Conservation (phyloP, 2,329 filamentous ascomycete genomes). For the Cryphonectria japonica region DNA sequence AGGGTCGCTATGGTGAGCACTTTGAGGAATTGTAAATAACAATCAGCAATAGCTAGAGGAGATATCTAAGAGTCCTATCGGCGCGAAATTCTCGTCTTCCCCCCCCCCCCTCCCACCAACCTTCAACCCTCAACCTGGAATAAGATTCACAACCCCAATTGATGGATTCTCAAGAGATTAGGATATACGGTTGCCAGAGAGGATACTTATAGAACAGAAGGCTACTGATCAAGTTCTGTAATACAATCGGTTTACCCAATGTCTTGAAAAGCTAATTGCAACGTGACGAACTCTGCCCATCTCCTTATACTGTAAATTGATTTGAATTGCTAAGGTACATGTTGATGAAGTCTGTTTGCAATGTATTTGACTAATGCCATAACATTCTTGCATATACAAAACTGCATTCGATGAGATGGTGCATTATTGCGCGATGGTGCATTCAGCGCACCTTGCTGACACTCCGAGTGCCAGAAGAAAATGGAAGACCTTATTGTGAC, state of each 20-base stretch:
- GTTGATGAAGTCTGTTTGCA: not conserved
- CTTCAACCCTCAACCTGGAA: not conserved
- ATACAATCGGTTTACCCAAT: not conserved
- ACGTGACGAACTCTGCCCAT: not conserved
- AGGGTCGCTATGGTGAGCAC: not conserved
- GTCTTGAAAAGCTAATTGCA: not conserved
- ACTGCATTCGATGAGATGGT: not conserved
- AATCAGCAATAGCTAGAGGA: slow-evolving; percentile 22
- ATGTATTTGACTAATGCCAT: not conserved
- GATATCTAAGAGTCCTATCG: slow-evolving; percentile 1
- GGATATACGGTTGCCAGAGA: slow-evolving; percentile 16
- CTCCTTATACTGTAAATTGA: not conserved
- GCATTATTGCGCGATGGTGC: not conserved
- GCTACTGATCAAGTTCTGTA: slow-evolving; percentile 8
- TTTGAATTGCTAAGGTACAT: not conserved
- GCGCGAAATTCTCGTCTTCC: not conserved
- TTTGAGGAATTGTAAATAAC: slow-evolving; percentile 11
- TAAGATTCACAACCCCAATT: not conserved
- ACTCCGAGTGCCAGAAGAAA: not conserved
- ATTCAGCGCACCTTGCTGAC: not conserved
- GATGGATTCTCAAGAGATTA: not conserved
- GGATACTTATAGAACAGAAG: slow-evolving; percentile 2
- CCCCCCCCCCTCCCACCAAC: too few relatives aligned
- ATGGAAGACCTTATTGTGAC: not conserved
- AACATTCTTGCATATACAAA: not conserved